These are phyloP conservation scores for Phytopythium vexans DNA, from an alignment of 352 stramenopile genomes.

Conservation along the genomic window DNA sequence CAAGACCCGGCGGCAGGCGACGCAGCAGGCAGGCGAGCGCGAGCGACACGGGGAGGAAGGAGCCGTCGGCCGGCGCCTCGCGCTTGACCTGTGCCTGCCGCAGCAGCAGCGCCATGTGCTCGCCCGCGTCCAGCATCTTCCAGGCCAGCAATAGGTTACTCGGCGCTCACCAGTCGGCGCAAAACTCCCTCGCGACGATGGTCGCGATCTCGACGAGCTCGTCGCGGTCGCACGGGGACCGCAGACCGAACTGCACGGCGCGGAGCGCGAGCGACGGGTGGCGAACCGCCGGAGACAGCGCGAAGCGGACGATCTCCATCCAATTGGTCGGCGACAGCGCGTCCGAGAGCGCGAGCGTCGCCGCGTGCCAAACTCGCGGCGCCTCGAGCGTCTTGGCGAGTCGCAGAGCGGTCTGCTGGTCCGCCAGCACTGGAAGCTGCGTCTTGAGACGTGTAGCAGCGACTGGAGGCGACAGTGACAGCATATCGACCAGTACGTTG, in stretches of 20 bases:
- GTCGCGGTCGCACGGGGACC: background rate
- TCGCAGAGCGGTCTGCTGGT: constrained; percentile 9
- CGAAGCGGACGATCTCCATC: constrained; percentile 22
- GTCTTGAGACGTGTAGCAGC: constrained; percentile 1
- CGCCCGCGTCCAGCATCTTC: constrained; percentile 37
- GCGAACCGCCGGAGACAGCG: constrained; percentile 13
- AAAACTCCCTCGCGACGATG: constrained; percentile 3
- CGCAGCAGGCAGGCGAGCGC: constrained; percentile 39
- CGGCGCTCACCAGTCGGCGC: constrained; percentile 2
- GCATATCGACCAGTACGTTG: background rate
- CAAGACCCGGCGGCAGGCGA: constrained; percentile 37
- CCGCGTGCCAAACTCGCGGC: constrained; percentile 34
- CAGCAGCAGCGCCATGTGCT: constrained; percentile 50
- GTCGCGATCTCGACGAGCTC: background rate
- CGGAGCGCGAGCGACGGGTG: constrained; percentile 36
- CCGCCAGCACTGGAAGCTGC: constrained; percentile 7
- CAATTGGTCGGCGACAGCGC: constrained; percentile 27
- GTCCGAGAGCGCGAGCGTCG: constrained; percentile 23
- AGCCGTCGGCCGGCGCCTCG: constrained; percentile 30
- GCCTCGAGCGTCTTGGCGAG: constrained; percentile 14
- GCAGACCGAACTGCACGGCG: constrained; percentile 23
- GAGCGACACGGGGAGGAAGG: constrained; percentile 55
- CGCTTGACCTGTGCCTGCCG: constrained; percentile 44
- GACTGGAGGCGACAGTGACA: too few relatives aligned
- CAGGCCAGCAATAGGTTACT: background rate